Evolutionary conservation across 352 stramenopile species (phyloP), one percentile per base, ranked within the genome.

Genomic region (Phytophthora boehmeriae): DNA sequence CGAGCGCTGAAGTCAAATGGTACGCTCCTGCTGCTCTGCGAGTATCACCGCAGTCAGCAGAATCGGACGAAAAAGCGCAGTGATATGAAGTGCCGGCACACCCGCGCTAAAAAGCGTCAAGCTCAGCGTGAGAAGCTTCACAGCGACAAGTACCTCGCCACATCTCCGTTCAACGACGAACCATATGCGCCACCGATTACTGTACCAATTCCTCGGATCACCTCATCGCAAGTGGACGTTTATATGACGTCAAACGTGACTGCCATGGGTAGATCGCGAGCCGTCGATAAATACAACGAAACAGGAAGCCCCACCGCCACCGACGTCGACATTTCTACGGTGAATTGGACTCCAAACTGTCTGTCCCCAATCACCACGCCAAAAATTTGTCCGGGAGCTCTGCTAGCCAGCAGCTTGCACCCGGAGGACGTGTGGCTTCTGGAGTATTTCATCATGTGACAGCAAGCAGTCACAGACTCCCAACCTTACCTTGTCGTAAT

Each of bases 41-140:
- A 95, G 58, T 83, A 88, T 61, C 86, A 95, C 42, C 84, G 86
- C 35, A 76, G 75, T 54, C 86, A 93, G 58, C 84, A 93, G 59
- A 95, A 95, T 49, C 75, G 85, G n/a, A 93, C 85, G 22, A 95
- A 95, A 71, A 93, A 93, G 62, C 82, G 83, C 8, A 93, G 83
- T 51, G 86, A 95, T 57, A 82, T 89, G 60, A 91, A 93, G 59
- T 90, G 89, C 66, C 73, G 84, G 14, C 75, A 87, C 25, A 60
- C 90, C 47, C 83, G 83, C 14, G 75, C 79, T 39, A 78, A 76
- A 55, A 89, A 90, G 52, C 81, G 83, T 5, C 56, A 80, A 49
- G 54, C 65, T 2, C 54, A 75, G 25, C 75, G 75, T 4, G 60
- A 76, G 30, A 55, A 59, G 23, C 30, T 64, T 9, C 51, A 65